Base-by-base conservation (phyloP, 495 filamentous ascomycete genomes). In the Penicillium daleae region DNA sequence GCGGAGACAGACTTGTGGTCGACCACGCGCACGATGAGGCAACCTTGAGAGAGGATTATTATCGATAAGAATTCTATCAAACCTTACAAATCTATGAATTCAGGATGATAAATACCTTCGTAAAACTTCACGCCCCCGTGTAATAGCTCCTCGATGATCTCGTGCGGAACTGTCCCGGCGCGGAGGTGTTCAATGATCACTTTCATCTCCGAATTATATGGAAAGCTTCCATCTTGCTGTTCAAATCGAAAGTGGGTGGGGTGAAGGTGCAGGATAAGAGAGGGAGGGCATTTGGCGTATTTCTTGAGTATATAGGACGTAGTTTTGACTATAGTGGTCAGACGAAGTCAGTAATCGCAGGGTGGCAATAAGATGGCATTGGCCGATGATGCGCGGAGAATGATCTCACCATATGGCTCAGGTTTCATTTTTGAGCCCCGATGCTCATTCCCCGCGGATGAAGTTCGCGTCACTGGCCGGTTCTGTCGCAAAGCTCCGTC, bases 231-330 rank as follows among this genome's bases (percentile, higher is more conserved):
- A 74, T 97, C 92, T 77, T 97, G 93, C 62, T 92, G 87, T 65
- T 98, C 95, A 74, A 99, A 96, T 52, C 92, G 89, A 71, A 96
- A 97, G 76, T 97, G 86, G 5, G 82, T 90, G 4, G 87, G 84
- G 70, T 97, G 87, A 1, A 99, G 78, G 75, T 98, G 93, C 37
- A 99, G 76, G 44, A 93, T 86, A 9, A 98, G 79, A 12, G 92
- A 97, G 0, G 96, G 94, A 13, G 85, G 85, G 10, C 79, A 79
- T 66, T 89, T 93, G 5, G 82, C 77, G 74, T 87, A 96, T 78
- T 94, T 97, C 67, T 84, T 86, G 2, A 99, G 84, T 50, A 99
- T 92, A 68, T 96, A 90, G 5, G 81, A 72, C 24, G 87, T 85
- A 29, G 86, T 90, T 71, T 88, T 84, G 32, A 91, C 88, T 90